phyloP scores from a whole-genome alignment of 495 filamentous ascomycete species.

The Annulohypoxylon stygium region DNA sequence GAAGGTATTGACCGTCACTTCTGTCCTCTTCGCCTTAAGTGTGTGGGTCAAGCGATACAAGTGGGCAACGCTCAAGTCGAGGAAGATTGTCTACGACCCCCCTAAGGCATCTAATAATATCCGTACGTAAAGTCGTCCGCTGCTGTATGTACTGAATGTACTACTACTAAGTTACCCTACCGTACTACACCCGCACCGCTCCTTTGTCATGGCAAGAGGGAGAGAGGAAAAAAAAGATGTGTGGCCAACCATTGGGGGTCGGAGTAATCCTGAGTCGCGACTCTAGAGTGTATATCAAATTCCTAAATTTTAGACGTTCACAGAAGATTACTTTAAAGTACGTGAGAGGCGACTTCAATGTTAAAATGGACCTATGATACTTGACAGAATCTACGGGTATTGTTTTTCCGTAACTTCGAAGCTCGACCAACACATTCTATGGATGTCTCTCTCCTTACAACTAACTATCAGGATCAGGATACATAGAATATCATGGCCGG shows the following conservation, averaged over 20 bases:
- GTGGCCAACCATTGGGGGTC: slow-evolving; percentile 38
- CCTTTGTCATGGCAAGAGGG: slow-evolving; percentile 54
- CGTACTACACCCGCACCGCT: slow-evolving; percentile 42
- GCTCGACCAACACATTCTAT: not conserved
- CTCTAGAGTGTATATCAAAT: slow-evolving; percentile 56
- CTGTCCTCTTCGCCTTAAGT: slow-evolving; percentile 84
- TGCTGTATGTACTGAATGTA: slow-evolving; percentile 55
- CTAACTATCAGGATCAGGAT: no score
- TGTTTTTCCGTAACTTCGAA: not conserved
- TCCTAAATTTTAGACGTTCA: slow-evolving; percentile 50
- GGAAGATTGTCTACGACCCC: slow-evolving; percentile 90
- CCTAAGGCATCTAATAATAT: slow-evolving; percentile 62
- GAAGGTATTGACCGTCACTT: slow-evolving; percentile 85
- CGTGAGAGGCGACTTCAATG: slow-evolving; percentile 22
- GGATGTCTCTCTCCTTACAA: no score
- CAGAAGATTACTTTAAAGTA: slow-evolving; percentile 33
- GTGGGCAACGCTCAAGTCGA: slow-evolving; percentile 94
- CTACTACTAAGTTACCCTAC: slow-evolving; percentile 53
- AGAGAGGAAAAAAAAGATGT: slow-evolving; percentile 51
- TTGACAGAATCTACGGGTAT: not conserved
- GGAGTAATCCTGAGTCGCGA: slow-evolving; percentile 46
- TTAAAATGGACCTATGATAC: not conserved
- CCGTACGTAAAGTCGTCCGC: slow-evolving; percentile 52
- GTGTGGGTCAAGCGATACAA: slow-evolving; percentile 99
- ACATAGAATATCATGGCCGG: no score